phyloP scores from a whole-genome alignment of 805 yeast species.

The Starmerella ratchasimensis region DNA sequence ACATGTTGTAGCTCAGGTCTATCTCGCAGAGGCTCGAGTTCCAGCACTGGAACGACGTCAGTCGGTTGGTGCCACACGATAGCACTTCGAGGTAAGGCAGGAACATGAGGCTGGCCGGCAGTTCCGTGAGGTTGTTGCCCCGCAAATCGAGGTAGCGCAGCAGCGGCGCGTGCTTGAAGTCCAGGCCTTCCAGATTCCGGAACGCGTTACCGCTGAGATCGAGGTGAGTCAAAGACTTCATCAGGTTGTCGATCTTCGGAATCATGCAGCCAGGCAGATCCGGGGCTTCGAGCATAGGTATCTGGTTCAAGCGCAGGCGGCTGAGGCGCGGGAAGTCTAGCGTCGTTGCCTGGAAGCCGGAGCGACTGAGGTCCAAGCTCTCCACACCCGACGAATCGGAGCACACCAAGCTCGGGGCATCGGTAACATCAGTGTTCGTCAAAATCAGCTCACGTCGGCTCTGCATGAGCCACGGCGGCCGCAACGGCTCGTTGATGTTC shows the following conservation, averaged over 20 bases:
- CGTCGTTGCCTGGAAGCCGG: constrained; percentile 11
- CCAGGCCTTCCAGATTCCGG: constrained; percentile 32
- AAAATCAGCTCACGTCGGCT: constrained; percentile 9
- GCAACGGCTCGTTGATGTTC: constrained; percentile 10
- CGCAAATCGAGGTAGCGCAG: constrained; percentile 56
- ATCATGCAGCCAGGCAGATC: too few species aligned
- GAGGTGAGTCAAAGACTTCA: constrained; percentile 44
- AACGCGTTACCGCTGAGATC: constrained; percentile 70
- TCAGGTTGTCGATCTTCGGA: not conserved
- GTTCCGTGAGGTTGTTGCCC: constrained; percentile 49
- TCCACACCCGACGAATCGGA: constrained; percentile 4
- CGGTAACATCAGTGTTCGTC: constrained; percentile 11
- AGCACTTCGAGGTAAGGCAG: constrained; percentile 11
- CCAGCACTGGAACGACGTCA: constrained; percentile 41
- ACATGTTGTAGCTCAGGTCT: constrained; percentile 67
- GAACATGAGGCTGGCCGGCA: constrained; percentile 31
- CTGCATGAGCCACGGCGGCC: constrained; percentile 15
- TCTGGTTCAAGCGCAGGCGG: constrained; percentile 1
- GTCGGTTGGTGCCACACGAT: constrained; percentile 23
- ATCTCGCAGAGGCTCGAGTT: constrained; percentile 40
- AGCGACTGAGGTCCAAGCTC: constrained; percentile 12
- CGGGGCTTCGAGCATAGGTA: too few species aligned
- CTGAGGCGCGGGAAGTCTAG: constrained; percentile 5
- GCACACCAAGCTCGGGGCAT: constrained; percentile 13
- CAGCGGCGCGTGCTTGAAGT: constrained; percentile 36